These are phyloP conservation scores for Nemania diffusa DNA, from an alignment of 2,329 filamentous ascomycete genomes.

Conservation along the genomic window DNA sequence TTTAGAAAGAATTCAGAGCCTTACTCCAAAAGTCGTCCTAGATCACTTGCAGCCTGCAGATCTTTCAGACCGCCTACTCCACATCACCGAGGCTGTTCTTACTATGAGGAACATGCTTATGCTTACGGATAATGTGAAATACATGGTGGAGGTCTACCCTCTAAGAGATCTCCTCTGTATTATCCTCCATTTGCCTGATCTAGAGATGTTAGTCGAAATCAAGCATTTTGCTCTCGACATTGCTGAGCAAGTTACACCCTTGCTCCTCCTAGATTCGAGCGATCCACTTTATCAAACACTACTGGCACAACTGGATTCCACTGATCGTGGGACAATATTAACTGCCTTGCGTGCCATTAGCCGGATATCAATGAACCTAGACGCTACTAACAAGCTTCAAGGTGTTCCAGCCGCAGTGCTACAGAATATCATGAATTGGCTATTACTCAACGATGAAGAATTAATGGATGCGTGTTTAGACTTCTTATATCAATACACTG, in stretches of 20 bases:
- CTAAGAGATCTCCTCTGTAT: slow-evolving; percentile 87
- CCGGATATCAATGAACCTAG: slow-evolving; percentile 87
- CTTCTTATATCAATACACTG: slow-evolving; percentile 95
- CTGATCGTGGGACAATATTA: slow-evolving; percentile 84
- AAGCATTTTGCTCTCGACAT: slow-evolving; percentile 94
- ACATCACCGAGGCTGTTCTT: slow-evolving; percentile 85
- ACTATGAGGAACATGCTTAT: slow-evolving; percentile 97
- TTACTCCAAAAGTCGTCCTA: slow-evolving; percentile 68
- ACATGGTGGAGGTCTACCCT: slow-evolving; percentile 78
- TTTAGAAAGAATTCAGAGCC: slow-evolving; percentile 74
- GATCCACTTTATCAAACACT: slow-evolving; percentile 85
- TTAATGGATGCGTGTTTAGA: slow-evolving; percentile 88
- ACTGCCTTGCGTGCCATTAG: slow-evolving; percentile 83
- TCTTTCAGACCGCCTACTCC: slow-evolving; percentile 75
- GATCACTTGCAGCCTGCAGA: slow-evolving; percentile 78
- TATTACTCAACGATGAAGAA: slow-evolving; percentile 88
- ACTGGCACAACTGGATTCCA: slow-evolving; percentile 69
- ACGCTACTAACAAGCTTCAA: slow-evolving; percentile 80
- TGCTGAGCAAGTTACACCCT: slow-evolving; percentile 88
- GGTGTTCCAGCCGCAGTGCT: slow-evolving; percentile 74
- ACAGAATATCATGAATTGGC: slow-evolving; percentile 75
- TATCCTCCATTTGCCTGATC: slow-evolving; percentile 78
- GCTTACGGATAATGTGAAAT: slow-evolving; percentile 85
- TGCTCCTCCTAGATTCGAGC: slow-evolving; percentile 74
- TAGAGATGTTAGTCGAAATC: slow-evolving; percentile 79